These are phyloP conservation scores for Hylodesmum podocarpum DNA, from an alignment of 306 rosid genomes.

Conservation along the genomic window DNA sequence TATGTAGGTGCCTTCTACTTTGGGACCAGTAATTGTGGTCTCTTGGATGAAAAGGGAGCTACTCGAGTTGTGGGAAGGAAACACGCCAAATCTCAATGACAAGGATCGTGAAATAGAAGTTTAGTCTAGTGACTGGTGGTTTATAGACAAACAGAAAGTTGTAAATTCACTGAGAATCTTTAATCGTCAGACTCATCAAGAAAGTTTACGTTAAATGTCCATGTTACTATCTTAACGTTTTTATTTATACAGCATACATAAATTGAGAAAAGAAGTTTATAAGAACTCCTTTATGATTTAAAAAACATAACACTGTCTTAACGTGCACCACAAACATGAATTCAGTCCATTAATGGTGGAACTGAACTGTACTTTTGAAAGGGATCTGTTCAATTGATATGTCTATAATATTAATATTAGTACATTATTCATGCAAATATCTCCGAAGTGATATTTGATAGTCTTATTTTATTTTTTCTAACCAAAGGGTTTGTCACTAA, in stretches of 20 bases:
- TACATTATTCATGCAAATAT: too few species aligned
- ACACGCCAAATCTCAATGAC: slow-evolving; percentile 50
- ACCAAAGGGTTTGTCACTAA: too few species aligned
- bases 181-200: slow-evolving; percentile 25
- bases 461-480: too few species aligned
- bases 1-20: slow-evolving; percentile 87
- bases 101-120: slow-evolving; percentile 74
- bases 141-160: slow-evolving; percentile 41
- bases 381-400: too few species aligned
- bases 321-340: too few species aligned
- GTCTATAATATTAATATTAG: too few species aligned
- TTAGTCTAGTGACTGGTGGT: slow-evolving; percentile 35
- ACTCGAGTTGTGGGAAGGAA: slow-evolving; percentile 89
- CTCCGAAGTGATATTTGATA: too few species aligned
- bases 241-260: slow-evolving; percentile 3
- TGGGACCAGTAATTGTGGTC: slow-evolving; percentile 75
- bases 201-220: slow-evolving; percentile 34
- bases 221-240: slow-evolving; percentile 21
- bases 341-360: too few species aligned
- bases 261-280: slow-evolving; percentile 4
- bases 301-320: not conserved
- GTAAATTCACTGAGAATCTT: slow-evolving; percentile 60
- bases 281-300: not conserved
- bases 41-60: slow-evolving; percentile 88
- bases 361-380: too few species aligned